Evolutionary conservation across 371 early-diverging fungal species (phyloP).

Genomic region (Sporodiniella umbellata): DNA sequence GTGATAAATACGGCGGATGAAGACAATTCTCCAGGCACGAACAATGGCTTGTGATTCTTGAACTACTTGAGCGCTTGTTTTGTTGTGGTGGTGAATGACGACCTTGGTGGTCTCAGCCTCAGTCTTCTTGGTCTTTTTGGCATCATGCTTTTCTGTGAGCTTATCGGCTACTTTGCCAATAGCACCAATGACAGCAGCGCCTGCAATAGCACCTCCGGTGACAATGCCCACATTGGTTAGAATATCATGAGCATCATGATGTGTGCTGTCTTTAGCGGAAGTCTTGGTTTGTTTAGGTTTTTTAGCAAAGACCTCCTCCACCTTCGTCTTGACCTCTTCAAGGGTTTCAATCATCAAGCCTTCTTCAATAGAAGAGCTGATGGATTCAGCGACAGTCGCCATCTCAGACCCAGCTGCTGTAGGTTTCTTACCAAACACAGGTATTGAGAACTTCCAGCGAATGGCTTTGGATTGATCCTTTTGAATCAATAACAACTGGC

Average conservation of each 20-base stretch:
- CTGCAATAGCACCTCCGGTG: constrained; percentile 14
- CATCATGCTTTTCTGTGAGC: constrained; percentile 1
- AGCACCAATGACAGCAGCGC: constrained; percentile 13
- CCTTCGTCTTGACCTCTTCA: constrained; percentile 19
- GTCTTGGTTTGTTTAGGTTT: constrained; percentile 8
- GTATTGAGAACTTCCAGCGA: constrained; percentile 39
- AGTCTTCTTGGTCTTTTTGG: neutral
- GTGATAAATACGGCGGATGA: constrained; percentile 26
- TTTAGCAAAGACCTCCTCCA: constrained; percentile 22
- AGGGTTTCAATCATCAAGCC: constrained; percentile 28
- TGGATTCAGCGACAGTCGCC: constrained; percentile 12
- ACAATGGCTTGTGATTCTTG: constrained; percentile 29
- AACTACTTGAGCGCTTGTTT: constrained; percentile 19
- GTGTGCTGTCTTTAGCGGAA: neutral
- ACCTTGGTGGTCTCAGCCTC: constrained; percentile 9
- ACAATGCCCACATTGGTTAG: constrained; percentile 22
- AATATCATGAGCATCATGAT: constrained; percentile 14
- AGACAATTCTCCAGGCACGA: constrained; percentile 37
- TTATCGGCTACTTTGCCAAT: constrained; percentile 10
- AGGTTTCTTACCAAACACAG: constrained; percentile 35
- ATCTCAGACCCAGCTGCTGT: neutral
- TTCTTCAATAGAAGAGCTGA: constrained; percentile 20
- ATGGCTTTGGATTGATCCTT: constrained; percentile 7
- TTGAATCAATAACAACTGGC: constrained; percentile 8
- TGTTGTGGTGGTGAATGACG: constrained; percentile 14